Evolutionary conservation across 257 asterid genomes (phyloP).

Genomic region (Plantago ovata): DNA sequence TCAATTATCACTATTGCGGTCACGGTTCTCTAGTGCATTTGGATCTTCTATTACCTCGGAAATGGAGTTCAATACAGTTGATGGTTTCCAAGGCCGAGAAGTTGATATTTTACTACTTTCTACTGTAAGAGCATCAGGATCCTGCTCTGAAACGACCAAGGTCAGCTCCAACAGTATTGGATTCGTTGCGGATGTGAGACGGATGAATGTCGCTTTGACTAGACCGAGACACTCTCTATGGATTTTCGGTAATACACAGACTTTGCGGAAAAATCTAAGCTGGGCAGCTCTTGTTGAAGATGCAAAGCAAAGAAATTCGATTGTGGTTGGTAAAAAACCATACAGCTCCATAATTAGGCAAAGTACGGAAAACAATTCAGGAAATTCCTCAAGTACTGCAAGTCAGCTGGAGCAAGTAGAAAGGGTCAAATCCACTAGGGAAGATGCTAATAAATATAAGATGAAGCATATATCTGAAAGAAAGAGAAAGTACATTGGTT

Average conservation of each 20-base stretch:
- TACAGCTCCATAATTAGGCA: conserved; percentile 47
- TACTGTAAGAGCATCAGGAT: conserved; percentile 87
- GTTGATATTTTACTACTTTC: conserved; percentile 88
- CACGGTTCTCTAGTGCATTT: conserved; percentile 78
- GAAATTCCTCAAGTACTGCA: conserved; percentile 30
- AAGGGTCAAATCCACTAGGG: conserved; percentile 23
- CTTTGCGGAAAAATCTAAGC: conserved; percentile 61
- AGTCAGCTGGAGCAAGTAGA: conserved; percentile 35
- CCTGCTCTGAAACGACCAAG: conserved; percentile 35
- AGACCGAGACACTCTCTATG: conserved; percentile 87
- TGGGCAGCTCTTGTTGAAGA: conserved; percentile 88
- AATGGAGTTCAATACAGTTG: conserved; percentile 92
- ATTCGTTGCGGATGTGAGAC: conserved; percentile 94
- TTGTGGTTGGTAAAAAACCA: conserved; percentile 62
- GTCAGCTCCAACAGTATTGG: conserved; percentile 58
- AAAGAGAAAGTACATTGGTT: conserved; percentile 39
- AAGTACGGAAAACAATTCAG: conserved; percentile 27
- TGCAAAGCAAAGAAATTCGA: conserved; percentile 65
- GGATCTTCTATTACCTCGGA: conserved; percentile 78
- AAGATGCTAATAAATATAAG: conserved; percentile 26
- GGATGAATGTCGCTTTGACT: conserved; percentile 98
- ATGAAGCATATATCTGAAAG: conserved; percentile 34
- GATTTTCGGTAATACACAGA: conserved; percentile 84
- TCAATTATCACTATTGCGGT: conserved; percentile 74
- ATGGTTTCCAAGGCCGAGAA: conserved; percentile 99